Evolutionary conservation across 345 rosid species (phyloP).

Genomic region (Citropsis articulata): DNA sequence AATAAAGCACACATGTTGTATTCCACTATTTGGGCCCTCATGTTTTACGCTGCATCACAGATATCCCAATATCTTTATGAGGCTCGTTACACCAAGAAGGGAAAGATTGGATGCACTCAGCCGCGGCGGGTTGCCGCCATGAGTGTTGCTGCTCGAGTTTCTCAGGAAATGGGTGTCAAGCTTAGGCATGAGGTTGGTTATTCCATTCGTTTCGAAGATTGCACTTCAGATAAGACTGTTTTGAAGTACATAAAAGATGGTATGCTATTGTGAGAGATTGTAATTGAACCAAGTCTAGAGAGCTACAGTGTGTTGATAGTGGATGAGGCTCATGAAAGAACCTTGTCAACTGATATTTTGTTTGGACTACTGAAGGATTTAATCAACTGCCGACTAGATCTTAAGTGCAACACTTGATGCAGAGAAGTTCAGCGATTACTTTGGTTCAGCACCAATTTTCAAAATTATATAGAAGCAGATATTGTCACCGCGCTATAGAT

Average conservation of each 20-base stretch:
- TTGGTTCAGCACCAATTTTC: constrained; percentile 90
- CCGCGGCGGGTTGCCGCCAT: constrained; percentile 98
- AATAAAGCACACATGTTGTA: no score
- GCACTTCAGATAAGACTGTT: constrained; percentile 92
- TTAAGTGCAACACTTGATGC: constrained; percentile 98
- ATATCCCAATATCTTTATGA: constrained; percentile 93
- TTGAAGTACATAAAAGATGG: constrained; percentile 97
- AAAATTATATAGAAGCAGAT: constrained; percentile 90
- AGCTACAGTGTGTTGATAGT: constrained; percentile 92
- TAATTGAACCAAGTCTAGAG: constrained; percentile 87
- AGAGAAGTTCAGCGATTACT: constrained; percentile 93
- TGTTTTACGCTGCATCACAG: no score
- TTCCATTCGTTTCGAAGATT: constrained; percentile 95
- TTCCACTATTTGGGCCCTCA: no score
- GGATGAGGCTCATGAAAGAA: constrained; percentile 99
- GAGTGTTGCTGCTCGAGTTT: constrained; percentile 98
- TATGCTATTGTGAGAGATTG: constrained; percentile 89
- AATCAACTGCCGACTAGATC: constrained; percentile 72
- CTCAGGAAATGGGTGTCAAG: constrained; percentile 98
- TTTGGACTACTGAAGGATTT: constrained; percentile 95
- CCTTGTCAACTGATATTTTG: constrained; percentile 90
- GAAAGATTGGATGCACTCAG: constrained; percentile 86
- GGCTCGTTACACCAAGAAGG: constrained; percentile 90
- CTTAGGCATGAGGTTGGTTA: constrained; percentile 99
- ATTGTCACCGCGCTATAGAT: constrained; percentile 83